Evolutionary conservation across 768 basidiomycete genomes (phyloP).

Genomic region (Mycena leptocephala): DNA sequence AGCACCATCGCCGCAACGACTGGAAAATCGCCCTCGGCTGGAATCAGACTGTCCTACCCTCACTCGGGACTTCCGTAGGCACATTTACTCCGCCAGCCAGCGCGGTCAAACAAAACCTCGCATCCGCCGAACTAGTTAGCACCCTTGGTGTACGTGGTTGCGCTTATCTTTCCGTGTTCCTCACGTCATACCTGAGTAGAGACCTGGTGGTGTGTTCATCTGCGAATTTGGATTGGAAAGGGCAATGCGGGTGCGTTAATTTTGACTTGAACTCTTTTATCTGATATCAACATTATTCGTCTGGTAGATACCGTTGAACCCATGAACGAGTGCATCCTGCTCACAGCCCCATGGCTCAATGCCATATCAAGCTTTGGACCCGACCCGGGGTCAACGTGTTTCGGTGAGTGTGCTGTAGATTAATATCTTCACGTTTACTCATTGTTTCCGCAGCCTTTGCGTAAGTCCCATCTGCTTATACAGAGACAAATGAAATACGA

Average conservation of each 20-base stretch:
- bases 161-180: background rate
- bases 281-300: background rate
- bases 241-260: conserved; percentile 31
- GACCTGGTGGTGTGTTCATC: conserved; percentile 35
- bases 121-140: background rate
- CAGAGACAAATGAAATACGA: background rate
- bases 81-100: conserved; percentile 26
- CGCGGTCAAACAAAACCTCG: background rate
- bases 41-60: conserved; percentile 31
- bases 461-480: background rate
- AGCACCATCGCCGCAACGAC: background rate
- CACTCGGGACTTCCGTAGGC: conserved; percentile 25
- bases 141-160: conserved; percentile 23
- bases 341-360: conserved; percentile 26
- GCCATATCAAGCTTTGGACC: conserved; percentile 35
- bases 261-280: background rate
- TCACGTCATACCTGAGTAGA: conserved; percentile 1
- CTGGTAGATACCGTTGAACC: conserved; percentile 32
- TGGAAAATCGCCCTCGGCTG: conserved; percentile 29
- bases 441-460: conserved; percentile 4
- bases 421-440: background rate
- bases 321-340: conserved; percentile 36
- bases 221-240: conserved; percentile 28
- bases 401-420: conserved; percentile 20
- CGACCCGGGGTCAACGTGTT: conserved; percentile 35